phyloP scores from a whole-genome alignment of 208 protist species.

The Acanthamoeba royreba region DNA sequence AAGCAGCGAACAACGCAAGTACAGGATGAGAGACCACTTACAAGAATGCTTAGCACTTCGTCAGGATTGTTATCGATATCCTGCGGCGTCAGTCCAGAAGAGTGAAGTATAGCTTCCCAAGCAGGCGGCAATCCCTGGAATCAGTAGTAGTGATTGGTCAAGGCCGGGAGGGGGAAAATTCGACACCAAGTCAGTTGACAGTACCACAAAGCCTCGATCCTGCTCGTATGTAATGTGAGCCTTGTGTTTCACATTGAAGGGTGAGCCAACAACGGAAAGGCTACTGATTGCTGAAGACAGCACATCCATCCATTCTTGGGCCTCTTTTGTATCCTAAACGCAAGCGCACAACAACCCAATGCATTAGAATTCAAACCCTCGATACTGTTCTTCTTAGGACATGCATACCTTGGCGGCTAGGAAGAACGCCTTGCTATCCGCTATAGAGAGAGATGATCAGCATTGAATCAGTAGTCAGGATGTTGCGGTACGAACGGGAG shows the following conservation, averaged over 20 bases:
- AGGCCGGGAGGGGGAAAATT: no score
- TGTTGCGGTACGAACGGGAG: background rate
- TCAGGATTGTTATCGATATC: constrained; percentile 62
- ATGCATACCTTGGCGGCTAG: background rate
- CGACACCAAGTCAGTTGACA: no score
- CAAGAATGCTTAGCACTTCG: constrained; percentile 56
- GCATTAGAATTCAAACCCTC: no score
- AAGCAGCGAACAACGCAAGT: background rate
- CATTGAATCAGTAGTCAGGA: background rate
- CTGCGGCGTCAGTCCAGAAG: constrained; percentile 44
- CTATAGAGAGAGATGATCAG: background rate
- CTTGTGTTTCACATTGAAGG: constrained; percentile 69
- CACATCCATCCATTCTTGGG: background rate
- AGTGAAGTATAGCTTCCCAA: constrained; percentile 65
- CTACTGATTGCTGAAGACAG: background rate
- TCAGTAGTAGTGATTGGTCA: no score
- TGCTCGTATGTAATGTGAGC: constrained; percentile 61
- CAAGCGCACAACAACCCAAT: background rate
- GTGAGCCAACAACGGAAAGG: constrained; percentile 36
- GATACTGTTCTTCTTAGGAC: no score
- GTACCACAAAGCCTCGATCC: constrained; percentile 53
- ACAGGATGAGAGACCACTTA: background rate
- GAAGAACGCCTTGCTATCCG: constrained; percentile 20
- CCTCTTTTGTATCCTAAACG: background rate
- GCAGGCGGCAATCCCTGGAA: constrained; percentile 61